Percentiles rank a stretch among this genome's conserved stretches.
Evolutionary conservation across 177 flowering plant species (phyloP).

Genomic region (Vitis hybrid): DNA sequence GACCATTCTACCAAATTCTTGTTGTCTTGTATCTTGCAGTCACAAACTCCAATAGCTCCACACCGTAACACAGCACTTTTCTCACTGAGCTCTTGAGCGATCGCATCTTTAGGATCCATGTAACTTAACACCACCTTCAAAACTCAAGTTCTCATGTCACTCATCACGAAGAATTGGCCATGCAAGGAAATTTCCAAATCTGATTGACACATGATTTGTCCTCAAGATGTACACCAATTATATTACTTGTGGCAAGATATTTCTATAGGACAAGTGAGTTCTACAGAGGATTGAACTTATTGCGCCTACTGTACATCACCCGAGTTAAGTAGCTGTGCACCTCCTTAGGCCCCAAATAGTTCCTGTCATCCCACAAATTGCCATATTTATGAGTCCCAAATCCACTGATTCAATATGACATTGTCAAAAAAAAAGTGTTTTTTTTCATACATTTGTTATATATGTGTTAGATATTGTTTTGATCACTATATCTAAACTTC

Average conservation of each 20-base stretch:
- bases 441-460: no score
- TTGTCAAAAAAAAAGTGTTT: neutral
- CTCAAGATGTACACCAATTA: constrained; percentile 91
- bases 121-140: constrained; percentile 95
- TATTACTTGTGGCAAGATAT: constrained; percentile 68
- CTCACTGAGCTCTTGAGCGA: constrained; percentile 88
- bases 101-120: constrained; percentile 92
- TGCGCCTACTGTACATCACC: constrained; percentile 91
- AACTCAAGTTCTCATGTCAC: constrained; percentile 82
- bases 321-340: constrained; percentile 81
- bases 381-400: constrained; percentile 27
- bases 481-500: no score
- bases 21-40: constrained; percentile 79
- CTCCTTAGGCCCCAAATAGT: constrained; percentile 80
- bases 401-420: constrained; percentile 41
- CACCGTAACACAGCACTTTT: constrained; percentile 94
- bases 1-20: constrained; percentile 90
- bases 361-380: constrained; percentile 98
- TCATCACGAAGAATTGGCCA: constrained; percentile 88
- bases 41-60: constrained; percentile 74
- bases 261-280: constrained; percentile 87
- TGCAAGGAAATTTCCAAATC: constrained; percentile 87
- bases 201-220: constrained; percentile 67
- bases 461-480: no score
- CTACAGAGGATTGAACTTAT: constrained; percentile 85